Conservation (phyloP, 2,329 filamentous ascomycete species). For the Coniochaeta hoffmannii region DNA sequence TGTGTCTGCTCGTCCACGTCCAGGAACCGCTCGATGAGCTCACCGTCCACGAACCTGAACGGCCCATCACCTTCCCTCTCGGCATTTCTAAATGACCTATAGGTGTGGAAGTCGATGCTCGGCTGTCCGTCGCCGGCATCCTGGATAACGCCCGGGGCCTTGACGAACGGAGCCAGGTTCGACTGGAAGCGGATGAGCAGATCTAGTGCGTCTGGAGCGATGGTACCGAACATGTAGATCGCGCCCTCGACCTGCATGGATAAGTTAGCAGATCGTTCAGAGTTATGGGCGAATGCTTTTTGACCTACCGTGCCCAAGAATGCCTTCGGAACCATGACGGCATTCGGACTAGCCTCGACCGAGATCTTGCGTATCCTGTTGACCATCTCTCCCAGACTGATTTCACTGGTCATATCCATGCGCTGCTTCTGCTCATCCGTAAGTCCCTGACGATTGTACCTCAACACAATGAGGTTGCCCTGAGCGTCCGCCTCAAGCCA, state of each 20-base stretch:
- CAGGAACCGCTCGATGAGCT: constrained; percentile 80
- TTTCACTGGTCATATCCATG: constrained; percentile 69
- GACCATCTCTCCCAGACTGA: constrained; percentile 86
- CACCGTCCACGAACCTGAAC: constrained; percentile 84
- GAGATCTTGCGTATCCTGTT: constrained; percentile 76
- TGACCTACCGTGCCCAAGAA: constrained; percentile 77
- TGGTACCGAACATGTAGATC: constrained; percentile 81
- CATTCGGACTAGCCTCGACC: constrained; percentile 55
- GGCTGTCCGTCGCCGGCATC: background rate
- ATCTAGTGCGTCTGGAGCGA: constrained; percentile 65
- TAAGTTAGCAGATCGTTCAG: background rate
- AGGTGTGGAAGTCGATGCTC: constrained; percentile 66
- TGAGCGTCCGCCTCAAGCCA: constrained; percentile 83
- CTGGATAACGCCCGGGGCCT: constrained; percentile 48
- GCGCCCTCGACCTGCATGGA: constrained; percentile 73
- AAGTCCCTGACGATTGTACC: constrained; percentile 63
- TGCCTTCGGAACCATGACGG: constrained; percentile 70
- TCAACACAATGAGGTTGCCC: constrained; percentile 79
- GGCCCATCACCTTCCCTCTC: constrained; percentile 67
- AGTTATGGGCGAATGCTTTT: constrained; percentile 6
- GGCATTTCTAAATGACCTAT: constrained; percentile 73
- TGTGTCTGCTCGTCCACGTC: constrained; percentile 56
- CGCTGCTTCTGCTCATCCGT: constrained; percentile 65
- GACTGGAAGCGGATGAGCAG: constrained; percentile 76
- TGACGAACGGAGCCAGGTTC: constrained; percentile 58